A percentile compares a stretch with the other conserved stretches of the same genome.
phyloP scores from a whole-genome alignment of 2,329 filamentous ascomycete species.

The Cladosporium sp. region DNA sequence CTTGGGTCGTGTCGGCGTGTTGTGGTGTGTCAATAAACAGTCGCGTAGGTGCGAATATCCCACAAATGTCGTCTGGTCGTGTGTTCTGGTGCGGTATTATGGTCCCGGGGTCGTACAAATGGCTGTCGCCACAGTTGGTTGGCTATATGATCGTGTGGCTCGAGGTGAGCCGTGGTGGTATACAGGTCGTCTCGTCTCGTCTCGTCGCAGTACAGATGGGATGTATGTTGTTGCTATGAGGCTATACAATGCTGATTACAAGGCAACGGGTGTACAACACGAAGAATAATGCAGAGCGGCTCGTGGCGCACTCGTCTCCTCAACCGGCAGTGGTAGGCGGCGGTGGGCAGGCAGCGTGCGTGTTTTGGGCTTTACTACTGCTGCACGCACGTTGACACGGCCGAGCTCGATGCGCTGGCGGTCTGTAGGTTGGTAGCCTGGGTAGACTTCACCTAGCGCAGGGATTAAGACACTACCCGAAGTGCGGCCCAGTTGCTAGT shows the following conservation, averaged over 20 bases:
- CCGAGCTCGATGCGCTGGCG: constrained; percentile 16
- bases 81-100: constrained; percentile 12
- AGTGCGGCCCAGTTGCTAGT: background rate
- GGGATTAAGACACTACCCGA: constrained; percentile 12
- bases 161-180: constrained; percentile 1
- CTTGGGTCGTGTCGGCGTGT: constrained; percentile 10
- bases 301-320: constrained; percentile 6
- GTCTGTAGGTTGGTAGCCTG: constrained; percentile 1
- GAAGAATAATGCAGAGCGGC: constrained; percentile 10
- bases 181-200: constrained; percentile 18
- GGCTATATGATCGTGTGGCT: constrained; percentile 2
- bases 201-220: constrained; percentile 4
- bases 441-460: constrained; percentile 6
- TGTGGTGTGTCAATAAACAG: constrained; percentile 10
- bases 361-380: constrained; percentile 1
- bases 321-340: constrained; percentile 2
- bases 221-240: background rate
- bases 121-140: constrained; percentile 3
- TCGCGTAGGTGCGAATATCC: constrained; percentile 7
- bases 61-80: constrained; percentile 18
- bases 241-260: constrained; percentile 8
- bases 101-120: constrained; percentile 3
- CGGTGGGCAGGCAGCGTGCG: constrained; percentile 6
- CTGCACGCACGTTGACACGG: background rate
- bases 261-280: background rate